Evolutionary conservation across 2,329 filamentous ascomycete species (phyloP), one percentile per base, ranked within the genome.

Genomic region (Aspergillus alliaceus): DNA sequence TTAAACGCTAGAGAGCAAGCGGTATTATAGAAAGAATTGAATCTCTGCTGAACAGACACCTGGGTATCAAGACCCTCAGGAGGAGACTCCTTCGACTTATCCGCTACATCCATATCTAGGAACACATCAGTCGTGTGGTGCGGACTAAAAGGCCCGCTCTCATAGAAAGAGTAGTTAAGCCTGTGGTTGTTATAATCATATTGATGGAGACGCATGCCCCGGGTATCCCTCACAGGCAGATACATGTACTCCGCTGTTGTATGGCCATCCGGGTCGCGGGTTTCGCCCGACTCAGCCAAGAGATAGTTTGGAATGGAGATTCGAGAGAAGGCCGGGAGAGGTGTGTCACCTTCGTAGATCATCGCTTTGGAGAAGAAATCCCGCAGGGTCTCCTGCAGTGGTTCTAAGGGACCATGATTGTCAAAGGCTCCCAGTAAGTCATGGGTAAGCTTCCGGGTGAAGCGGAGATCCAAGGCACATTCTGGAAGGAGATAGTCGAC

Each of bases 401-500:
- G 55, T 22, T 63, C 61, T 2, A 70, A 42, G 24, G 29, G 54
- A 44, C 29, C 47, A 39, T 29, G 57, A 32, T 37, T 54, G 5
- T 22, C 42, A 31, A 50, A 27, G 4, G 54, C 58, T 4, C 53
- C 34, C 6, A 69, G 61, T 27, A 76, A 52, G 18, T 76, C 66
- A 6, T 63, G 66, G 47, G 69, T 67, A 20, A 72, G 48, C 15
- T 62, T 71, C 39, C 69, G 69, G 2, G 70, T 73, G 53, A 77
- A 77, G 14, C 74, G 75, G 39, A 77, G 64, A 56, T 77, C 75
- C 31, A 73, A 55, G 2, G 69, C 60, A 27, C 66, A 70, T 56
- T 77, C 75, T 1, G 75, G 75, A 14, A 77, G 64, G 29, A 77
- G 65, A 57, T 75, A 73, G 53, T 77, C 75, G 15, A 74, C 66